Evolutionary conservation across 176 grass and related monocot species (phyloP), one percentile per base, ranked within the genome.

Genomic region (Thalia dealbata): DNA sequence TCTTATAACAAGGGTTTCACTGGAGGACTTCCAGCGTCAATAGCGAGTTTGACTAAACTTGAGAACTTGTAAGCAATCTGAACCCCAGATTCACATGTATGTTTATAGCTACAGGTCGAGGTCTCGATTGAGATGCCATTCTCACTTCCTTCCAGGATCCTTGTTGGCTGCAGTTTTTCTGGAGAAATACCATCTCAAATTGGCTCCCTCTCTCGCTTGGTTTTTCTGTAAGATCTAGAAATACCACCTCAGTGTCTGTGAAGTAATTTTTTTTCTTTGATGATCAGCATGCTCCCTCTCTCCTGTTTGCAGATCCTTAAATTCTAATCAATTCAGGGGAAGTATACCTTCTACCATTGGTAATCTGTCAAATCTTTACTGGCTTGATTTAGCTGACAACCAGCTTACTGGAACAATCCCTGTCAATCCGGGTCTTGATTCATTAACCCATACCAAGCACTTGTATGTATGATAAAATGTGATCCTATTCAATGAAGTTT

Each of bases 351-450:
- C 80, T 73, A 81, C 84, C 29, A 79, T 96, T 30, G 86, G 92
- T 29, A 73, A 50, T 11, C 86, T 96, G 15, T 72, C 86, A 0
- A 89, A 86, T 10, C 70, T 96, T 61, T 96, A 96, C 61, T 96
- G 92, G 92, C 78, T 96, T 78, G 92, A 96, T 76, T 78, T 96
- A 61, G 89, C 75, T 68, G 82, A 80, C 45, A 96, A 96, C 59
- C 52, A 59, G 41, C 84, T 96, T 55, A 88, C 84, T 6, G 92
- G 92, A 80, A 56, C 25, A 76, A 91, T 96, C 77, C 92, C 92
- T 0, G 41, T 96, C 41, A 92, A 80, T 90, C 89, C 65, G 12
- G 89, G 92, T 15, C 14, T 92, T 68, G 89, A 96, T 75, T 89
- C 87, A 68, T 73, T 96, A 50, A 96, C 77, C 41, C 51, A 27